A percentile compares a stretch with the other conserved stretches of the same genome.
Conservation (phyloP, 2,329 filamentous ascomycete species). For the Dactylella cylindrospora region DNA sequence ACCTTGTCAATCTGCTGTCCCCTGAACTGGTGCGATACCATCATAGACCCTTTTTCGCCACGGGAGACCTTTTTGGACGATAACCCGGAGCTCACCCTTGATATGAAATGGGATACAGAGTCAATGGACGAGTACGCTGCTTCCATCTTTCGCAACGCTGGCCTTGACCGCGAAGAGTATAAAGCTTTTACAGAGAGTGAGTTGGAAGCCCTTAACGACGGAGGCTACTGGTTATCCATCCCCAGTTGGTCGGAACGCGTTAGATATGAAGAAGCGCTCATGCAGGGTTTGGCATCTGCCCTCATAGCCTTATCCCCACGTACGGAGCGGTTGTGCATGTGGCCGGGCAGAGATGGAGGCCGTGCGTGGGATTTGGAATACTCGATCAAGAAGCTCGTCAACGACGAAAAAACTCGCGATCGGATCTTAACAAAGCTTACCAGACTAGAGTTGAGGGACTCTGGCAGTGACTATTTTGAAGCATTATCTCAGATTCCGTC, state of each 20-base stretch:
- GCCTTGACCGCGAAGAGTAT: conserved; percentile 22
- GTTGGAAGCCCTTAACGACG: conserved; percentile 14
- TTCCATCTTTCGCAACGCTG: conserved; percentile 6
- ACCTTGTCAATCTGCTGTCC: conserved; percentile 28
- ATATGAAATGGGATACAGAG: conserved; percentile 27
- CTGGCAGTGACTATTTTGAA: not conserved
- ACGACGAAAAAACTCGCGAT: conserved; percentile 1
- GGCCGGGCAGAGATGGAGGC: not conserved
- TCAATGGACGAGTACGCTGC: conserved; percentile 22
- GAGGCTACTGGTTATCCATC: conserved; percentile 27
- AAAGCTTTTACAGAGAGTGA: conserved; percentile 32
- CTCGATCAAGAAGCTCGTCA: not conserved
- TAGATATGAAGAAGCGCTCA: conserved; percentile 20
- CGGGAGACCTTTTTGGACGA: conserved; percentile 36
- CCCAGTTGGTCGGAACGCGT: conserved; percentile 17
- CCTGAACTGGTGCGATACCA: conserved; percentile 3
- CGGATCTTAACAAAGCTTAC: conserved; percentile 1
- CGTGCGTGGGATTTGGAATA: conserved; percentile 1
- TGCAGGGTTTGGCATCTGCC: conserved; percentile 18
- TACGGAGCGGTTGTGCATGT: conserved; percentile 9
- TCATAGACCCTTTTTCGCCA: conserved; percentile 19
- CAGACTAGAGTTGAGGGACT: conserved; percentile 11
- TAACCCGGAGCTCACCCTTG: conserved; percentile 21
- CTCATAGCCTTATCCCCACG: conserved; percentile 10
- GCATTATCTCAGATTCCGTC: conserved; percentile 1